phyloP scores from a whole-genome alignment of 768 basidiomycete genomes.

The Ramaria sp. region DNA sequence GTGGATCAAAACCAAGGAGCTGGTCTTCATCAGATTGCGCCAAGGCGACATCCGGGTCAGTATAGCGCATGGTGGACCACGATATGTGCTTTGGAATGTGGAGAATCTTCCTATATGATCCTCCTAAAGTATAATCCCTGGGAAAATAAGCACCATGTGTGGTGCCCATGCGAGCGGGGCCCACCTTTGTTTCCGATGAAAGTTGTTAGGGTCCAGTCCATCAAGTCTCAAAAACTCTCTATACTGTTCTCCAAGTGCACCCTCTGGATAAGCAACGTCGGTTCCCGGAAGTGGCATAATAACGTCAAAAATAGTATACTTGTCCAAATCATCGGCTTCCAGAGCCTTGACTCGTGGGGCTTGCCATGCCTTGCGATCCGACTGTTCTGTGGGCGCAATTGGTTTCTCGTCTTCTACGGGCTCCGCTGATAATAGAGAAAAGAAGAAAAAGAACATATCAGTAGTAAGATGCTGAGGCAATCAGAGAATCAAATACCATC shows the following conservation, averaged over 20 bases:
- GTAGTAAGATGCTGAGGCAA: background rate
- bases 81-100: conserved; percentile 74
- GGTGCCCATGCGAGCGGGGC: conserved; percentile 14
- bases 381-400: conserved; percentile 17
- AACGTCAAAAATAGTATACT: conserved; percentile 87
- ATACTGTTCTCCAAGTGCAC: conserved; percentile 78
- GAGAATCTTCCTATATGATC: conserved; percentile 88
- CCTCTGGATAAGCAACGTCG: conserved; percentile 88
- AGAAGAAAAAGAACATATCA: background rate
- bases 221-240: conserved; percentile 71
- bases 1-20: conserved; percentile 70
- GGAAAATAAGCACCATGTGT: conserved; percentile 9
- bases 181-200: conserved; percentile 82
- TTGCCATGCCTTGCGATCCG: conserved; percentile 37
- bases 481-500: conserved; percentile 11
- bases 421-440: background rate
- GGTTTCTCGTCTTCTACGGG: background rate
- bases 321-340: conserved; percentile 63
- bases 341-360: conserved; percentile 68
- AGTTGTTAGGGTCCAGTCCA: conserved; percentile 84
- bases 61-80: conserved; percentile 80
- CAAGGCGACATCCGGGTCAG: conserved; percentile 84
- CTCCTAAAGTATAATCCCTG: conserved; percentile 87
- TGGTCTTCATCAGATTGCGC: conserved; percentile 95
- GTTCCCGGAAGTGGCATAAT: conserved; percentile 96